A percentile compares a stretch with the other conserved stretches of the same genome.
Evolutionary conservation across 495 filamentous ascomycete species (phyloP).

Genomic region (Neurospora sp.): DNA sequence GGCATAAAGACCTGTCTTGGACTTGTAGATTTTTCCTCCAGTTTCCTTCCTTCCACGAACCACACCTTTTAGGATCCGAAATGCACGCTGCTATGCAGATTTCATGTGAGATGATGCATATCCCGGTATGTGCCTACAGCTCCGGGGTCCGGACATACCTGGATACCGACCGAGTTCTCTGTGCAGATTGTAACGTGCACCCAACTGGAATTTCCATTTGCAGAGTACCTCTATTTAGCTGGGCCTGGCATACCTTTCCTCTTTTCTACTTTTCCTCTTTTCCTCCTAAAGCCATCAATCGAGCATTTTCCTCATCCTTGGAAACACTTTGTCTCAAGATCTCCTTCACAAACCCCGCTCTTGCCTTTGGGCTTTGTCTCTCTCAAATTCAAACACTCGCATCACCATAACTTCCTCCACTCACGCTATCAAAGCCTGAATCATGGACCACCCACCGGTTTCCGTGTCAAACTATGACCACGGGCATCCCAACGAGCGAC

Average conservation of each 20-base stretch:
- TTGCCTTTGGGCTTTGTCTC: background rate
- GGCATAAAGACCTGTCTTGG: no score
- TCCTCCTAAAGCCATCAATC: background rate
- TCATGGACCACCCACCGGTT: background rate
- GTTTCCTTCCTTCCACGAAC: no score
- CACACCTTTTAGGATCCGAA: no score
- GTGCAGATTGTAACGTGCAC: no score
- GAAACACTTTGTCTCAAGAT: background rate
- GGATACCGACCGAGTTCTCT: background rate
- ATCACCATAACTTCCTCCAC: background rate
- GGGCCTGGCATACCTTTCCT: background rate
- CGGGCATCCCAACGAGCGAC: background rate
- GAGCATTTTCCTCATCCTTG: background rate
- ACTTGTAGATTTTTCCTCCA: no score
- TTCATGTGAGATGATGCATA: no score
- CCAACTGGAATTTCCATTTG: no score
- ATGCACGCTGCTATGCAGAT: no score
- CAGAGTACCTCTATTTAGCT: background rate
- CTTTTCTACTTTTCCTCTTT: background rate
- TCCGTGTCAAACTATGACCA: background rate
- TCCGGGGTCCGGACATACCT: background rate
- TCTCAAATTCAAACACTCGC: background rate
- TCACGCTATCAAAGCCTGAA: background rate
- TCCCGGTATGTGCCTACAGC: background rate
- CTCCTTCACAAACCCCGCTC: background rate